A percentile compares a stretch with the other conserved stretches of the same genome.
Conservation (phyloP, 2,329 filamentous ascomycete species). For the Colletotrichum karsti region DNA sequence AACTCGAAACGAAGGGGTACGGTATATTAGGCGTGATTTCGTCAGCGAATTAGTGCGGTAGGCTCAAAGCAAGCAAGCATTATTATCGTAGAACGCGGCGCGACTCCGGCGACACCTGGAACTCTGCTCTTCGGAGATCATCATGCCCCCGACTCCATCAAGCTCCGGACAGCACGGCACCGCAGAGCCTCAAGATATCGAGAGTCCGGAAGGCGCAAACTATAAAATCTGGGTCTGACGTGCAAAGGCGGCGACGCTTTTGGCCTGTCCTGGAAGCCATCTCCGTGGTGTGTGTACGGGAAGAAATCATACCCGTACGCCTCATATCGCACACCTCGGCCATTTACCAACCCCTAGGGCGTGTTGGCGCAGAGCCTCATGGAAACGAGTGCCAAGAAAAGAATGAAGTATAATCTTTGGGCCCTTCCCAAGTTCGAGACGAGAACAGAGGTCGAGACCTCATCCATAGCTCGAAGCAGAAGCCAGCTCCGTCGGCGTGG, state of each 20-base stretch:
- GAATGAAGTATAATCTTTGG: constrained; percentile 7
- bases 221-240: not conserved
- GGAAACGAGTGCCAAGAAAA: constrained; percentile 15
- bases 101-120: not conserved
- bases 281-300: constrained; percentile 16
- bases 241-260: constrained; percentile 13
- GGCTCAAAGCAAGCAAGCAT: constrained; percentile 9
- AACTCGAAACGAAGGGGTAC: constrained; percentile 4
- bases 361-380: constrained; percentile 20
- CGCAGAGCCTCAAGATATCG: constrained; percentile 6
- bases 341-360: constrained; percentile 1
- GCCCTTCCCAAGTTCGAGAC: not conserved
- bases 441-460: not conserved
- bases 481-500: constrained; percentile 13
- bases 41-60: not conserved
- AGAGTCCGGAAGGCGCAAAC: not conserved
- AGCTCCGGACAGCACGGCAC: not conserved
- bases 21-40: constrained; percentile 4
- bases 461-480: constrained; percentile 4
- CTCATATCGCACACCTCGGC: not conserved
- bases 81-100: not conserved
- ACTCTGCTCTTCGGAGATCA: constrained; percentile 3
- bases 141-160: not conserved
- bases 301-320: not conserved
- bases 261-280: constrained; percentile 16